A percentile compares a stretch with the other conserved stretches of the same genome.
These are phyloP conservation scores for Leavenworthia alabamica DNA, from an alignment of 345 rosid species.

Conservation along the genomic window DNA sequence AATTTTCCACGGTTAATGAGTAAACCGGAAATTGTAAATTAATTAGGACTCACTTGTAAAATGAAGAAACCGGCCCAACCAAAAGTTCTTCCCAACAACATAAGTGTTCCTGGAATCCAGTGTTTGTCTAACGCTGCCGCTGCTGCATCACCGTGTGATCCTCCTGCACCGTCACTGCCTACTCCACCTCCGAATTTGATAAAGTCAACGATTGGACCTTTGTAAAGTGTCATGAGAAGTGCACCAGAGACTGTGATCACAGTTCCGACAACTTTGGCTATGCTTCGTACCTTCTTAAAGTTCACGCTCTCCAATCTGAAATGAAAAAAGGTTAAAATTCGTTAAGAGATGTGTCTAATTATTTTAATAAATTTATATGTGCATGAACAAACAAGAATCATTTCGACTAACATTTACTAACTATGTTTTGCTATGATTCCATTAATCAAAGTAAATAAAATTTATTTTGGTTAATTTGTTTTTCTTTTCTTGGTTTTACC, in stretches of 20 bases:
- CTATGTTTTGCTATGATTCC: conserved; percentile 19
- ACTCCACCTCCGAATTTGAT: conserved; percentile 31
- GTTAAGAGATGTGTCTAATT: not conserved
- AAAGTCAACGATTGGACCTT: conserved; percentile 74
- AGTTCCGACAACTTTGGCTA: conserved; percentile 80
- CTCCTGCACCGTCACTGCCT: conserved; percentile 26
- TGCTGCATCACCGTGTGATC: conserved; percentile 27
- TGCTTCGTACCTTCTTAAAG: conserved; percentile 49
- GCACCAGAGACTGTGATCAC: conserved; percentile 72
- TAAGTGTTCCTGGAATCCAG: conserved; percentile 63
- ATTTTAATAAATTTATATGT: not conserved
- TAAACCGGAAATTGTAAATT: conserved; percentile 12
- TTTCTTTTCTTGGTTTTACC: not conserved
- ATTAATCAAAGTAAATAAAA: conserved; percentile 9
- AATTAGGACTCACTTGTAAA: conserved; percentile 50
- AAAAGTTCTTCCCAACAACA: conserved; percentile 53
- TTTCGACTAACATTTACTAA: conserved; percentile 17
- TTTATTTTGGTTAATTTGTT: not conserved
- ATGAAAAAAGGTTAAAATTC: not conserved
- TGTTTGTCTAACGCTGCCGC: conserved; percentile 36
- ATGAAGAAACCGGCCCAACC: conserved; percentile 88
- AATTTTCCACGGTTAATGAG: not conserved
- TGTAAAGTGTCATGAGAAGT: conserved; percentile 82
- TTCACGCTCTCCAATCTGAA: conserved; percentile 70
- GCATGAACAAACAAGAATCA: conserved; percentile 16